Base-by-base conservation (phyloP, 176 grass and related monocot genomes). In the Lolium perenne region DNA sequence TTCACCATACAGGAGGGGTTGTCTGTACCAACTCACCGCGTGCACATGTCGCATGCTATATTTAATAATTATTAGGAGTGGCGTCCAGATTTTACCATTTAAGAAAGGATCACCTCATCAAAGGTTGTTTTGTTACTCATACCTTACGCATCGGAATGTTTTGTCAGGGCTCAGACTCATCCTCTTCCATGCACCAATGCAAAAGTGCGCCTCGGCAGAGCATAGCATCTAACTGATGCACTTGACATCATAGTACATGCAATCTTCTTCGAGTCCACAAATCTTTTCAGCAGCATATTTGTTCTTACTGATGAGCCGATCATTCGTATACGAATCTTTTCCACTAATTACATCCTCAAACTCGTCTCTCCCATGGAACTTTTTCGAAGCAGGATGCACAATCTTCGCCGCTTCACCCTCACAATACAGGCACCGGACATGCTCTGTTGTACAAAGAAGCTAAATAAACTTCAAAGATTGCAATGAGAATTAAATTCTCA, bases 391-490 rank as follows among this genome's bases (percentile, higher is more conserved):
- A 14, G 75, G 84, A 51, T 86, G 76, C 38, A 86, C 64, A 59
- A 86, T 41, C 48, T 26, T 86, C 59, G 63, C 49, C 23, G 74
- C 62, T 78, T 3, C 21, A 48, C 21, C 74, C 35, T 85, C 83
- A 69, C 83, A 78, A 22, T 78, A 85, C 0, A 85, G 49, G 63
- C 83, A 78, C 6, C 74, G 61, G n/a, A 85, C 83, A 68, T 85
- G 73, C 60, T 85, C 48, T 85, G 48, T 29, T 43, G 41, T 43
- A 51, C 4, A 18, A 21, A 60, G 58, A 72, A 71, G 72, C 18
- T 38, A 20, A 71, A 17, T 41, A 21, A 72, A 8, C 21, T 22
- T 49, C 20, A 74, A 74, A 43, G 15, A 10, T 70, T 70, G 38
- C 38, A 70, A 17, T n/a, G 66, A 68, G 2, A 20, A 41, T 41